phyloP scores from a whole-genome alignment of 1,284 basidiomycete genomes.

The Gymnopus androsaceus region DNA sequence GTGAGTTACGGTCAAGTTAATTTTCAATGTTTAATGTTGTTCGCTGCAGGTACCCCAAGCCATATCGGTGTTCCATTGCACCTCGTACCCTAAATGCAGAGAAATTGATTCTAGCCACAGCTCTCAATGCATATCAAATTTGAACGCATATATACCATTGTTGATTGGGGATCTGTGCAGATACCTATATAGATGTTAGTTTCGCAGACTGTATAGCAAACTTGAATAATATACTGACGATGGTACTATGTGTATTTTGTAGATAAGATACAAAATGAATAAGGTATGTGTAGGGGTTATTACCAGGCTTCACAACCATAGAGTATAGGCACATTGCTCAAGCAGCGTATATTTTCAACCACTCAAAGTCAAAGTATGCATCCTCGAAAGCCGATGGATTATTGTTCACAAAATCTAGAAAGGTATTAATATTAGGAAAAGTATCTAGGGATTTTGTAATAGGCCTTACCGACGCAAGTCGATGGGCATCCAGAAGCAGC shows the following conservation, averaged over 20 bases:
- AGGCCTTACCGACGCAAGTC: constrained; percentile 47
- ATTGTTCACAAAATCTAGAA: constrained; percentile 58
- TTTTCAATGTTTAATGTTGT: not conserved
- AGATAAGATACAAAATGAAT: too few species aligned
- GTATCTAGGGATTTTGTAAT: not conserved
- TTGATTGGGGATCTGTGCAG: too few species aligned
- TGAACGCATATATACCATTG: too few species aligned
- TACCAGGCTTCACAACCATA: too few species aligned
- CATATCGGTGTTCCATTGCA: not conserved
- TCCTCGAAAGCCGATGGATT: constrained; percentile 64
- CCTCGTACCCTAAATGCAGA: not conserved
- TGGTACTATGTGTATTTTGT: too few species aligned
- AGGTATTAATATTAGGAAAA: not conserved
- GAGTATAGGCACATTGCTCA: too few species aligned
- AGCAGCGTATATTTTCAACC: constrained; percentile 41
- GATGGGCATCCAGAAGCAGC: constrained; percentile 48
- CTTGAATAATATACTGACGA: too few species aligned
- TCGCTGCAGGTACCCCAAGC: not conserved
- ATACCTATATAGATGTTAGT: too few species aligned
- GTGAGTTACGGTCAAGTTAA: not conserved
- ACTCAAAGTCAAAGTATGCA: constrained; percentile 69
- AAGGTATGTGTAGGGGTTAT: too few species aligned
- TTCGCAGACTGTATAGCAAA: too few species aligned
- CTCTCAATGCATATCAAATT: too few species aligned
- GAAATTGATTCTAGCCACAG: not conserved